Evolutionary conservation across 306 rosid genomes (phyloP).

Genomic region (Malus sieversii): DNA sequence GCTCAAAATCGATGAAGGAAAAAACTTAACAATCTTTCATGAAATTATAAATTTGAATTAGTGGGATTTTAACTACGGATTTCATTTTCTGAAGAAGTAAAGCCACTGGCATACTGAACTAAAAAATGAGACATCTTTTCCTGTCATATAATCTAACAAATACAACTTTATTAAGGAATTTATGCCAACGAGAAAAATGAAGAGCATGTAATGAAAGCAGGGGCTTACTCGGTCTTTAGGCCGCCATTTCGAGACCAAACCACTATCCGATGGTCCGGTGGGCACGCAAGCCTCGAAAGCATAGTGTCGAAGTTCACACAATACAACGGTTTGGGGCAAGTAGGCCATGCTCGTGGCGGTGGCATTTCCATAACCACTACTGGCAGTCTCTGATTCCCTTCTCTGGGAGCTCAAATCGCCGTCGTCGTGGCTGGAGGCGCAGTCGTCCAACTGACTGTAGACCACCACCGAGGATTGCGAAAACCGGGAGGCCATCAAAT

Average conservation of each 20-base stretch:
- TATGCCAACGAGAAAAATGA: neutral
- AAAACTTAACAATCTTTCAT: neutral
- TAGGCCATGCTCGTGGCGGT: slow-evolving; percentile 60
- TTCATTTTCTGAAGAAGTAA: neutral
- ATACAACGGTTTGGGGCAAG: slow-evolving; percentile 62
- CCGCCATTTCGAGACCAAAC: slow-evolving; percentile 90
- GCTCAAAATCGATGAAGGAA: neutral
- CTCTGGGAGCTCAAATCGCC: slow-evolving; percentile 31
- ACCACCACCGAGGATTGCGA: slow-evolving; percentile 74
- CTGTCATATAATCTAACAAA: neutral
- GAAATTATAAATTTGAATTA: neutral
- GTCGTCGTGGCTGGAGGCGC: slow-evolving; percentile 33
- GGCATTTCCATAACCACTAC: slow-evolving; percentile 51
- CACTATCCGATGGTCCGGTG: slow-evolving; percentile 69
- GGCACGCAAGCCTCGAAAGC: slow-evolving; percentile 69
- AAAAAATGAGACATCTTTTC: neutral
- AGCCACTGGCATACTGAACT: neutral
- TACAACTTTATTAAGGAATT: neutral
- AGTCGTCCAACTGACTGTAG: slow-evolving; percentile 51
- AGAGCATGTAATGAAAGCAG: neutral
- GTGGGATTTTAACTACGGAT: neutral
- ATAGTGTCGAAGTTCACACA: slow-evolving; percentile 82
- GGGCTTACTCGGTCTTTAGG: slow-evolving; percentile 78
- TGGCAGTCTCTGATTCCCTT: slow-evolving; percentile 63
- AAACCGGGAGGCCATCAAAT: slow-evolving; percentile 88